Conservation (phyloP, 2,329 filamentous ascomycete genomes). For the Diaporthe amygdali region DNA sequence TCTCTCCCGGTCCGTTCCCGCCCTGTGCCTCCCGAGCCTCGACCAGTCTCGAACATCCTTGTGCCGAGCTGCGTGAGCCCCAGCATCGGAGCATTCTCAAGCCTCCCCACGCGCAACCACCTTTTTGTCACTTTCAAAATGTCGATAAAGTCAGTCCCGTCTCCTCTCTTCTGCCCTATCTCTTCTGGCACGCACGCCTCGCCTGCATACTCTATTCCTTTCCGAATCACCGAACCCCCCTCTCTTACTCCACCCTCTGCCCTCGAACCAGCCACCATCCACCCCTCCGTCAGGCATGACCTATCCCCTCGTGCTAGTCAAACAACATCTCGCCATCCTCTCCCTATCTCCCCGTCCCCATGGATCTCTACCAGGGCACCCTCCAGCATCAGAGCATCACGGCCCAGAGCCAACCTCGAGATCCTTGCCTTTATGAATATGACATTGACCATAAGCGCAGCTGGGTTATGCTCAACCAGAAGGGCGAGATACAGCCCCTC, state of each 20-base stretch:
- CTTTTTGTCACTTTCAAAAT: conserved; percentile 46
- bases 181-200: conserved; percentile 16
- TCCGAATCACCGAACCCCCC: conserved; percentile 10
- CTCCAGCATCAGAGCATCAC: conserved; percentile 36
- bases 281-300: not conserved
- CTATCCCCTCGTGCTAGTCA: not conserved
- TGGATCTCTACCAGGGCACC: conserved; percentile 21
- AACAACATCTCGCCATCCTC: not conserved
- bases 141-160: conserved; percentile 59
- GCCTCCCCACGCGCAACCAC: conserved; percentile 22
- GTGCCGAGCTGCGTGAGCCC: conserved; percentile 7
- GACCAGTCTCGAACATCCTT: conserved; percentile 9
- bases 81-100: conserved; percentile 7
- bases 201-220: conserved; percentile 6
- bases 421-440: conserved; percentile 39
- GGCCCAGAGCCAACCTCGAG: conserved; percentile 50
- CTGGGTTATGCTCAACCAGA: conserved; percentile 91
- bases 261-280: not conserved
- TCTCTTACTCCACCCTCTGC: not conserved
- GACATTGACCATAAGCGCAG: conserved; percentile 63
- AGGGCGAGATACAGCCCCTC: conserved; percentile 78
- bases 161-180: conserved; percentile 6
- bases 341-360: conserved; percentile 21
- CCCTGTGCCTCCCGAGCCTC: not conserved
- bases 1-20: conserved; percentile 12